Evolutionary conservation across 2,329 filamentous ascomycete genomes (phyloP).

Genomic region (Fusarium ambrosium): DNA sequence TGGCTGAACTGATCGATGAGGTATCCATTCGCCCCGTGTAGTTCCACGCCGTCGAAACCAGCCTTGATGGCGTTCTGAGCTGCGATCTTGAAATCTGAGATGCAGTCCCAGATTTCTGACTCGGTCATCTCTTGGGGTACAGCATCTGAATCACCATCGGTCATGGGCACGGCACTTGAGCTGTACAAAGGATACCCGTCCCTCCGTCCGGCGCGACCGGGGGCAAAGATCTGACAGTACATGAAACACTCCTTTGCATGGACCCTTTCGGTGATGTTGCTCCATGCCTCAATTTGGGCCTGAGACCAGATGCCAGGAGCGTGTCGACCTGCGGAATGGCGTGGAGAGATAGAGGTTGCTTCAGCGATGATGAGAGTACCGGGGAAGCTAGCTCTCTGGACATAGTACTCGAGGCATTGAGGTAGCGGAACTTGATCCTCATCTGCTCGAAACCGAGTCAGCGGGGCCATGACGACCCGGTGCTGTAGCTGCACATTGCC

Average conservation of each 20-base stretch:
- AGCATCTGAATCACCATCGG: not conserved
- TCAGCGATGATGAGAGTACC: not conserved
- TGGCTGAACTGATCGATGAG: not conserved
- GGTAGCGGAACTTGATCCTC: not conserved
- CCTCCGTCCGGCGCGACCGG: not conserved
- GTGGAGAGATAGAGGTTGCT: not conserved
- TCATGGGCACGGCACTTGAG: not conserved
- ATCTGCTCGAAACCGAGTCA: not conserved
- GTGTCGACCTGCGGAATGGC: not conserved
- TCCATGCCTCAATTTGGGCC: not conserved
- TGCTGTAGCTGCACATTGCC: not conserved
- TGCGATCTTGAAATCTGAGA: not conserved
- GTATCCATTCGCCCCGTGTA: not conserved
- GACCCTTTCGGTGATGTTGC: not conserved
- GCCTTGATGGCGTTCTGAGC: not conserved
- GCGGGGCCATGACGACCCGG: not conserved
- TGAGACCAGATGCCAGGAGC: not conserved
- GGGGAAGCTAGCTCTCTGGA: not conserved
- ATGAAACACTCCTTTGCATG: not conserved
- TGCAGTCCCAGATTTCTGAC: not conserved
- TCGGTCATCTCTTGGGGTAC: not conserved
- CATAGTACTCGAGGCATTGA: not conserved
- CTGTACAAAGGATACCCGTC: not conserved
- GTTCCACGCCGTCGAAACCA: not conserved
- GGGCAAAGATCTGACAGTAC: not conserved